Evolutionary conservation across 257 asterid genomes (phyloP), one percentile per base, ranked within the genome.

Genomic region (Nicotiana tomentosiformis): DNA sequence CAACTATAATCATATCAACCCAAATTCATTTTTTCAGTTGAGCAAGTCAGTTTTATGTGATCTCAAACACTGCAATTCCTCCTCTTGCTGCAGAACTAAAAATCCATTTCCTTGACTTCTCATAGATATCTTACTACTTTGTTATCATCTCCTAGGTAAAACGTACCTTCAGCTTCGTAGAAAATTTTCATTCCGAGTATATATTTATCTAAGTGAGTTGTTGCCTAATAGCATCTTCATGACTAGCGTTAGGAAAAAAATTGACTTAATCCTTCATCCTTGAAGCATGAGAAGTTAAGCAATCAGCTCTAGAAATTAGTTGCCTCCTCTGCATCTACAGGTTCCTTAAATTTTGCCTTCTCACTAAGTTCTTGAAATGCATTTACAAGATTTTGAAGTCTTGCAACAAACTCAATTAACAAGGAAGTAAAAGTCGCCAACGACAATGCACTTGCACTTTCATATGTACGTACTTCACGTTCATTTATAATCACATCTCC

Each of bases 321-420:
- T 2, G 9, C 78, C 80, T 81, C 88, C 60, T 87, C 91, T 10
- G 85, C 74, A 5, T 69, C 85, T 20, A 82, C 51, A 2, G 90
- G 93, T 80, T 92, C 97, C 78, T 78, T 87, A 84, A 96, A 96
- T 74, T 84, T 90, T 30, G 98, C 99, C 87, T 88, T 94, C 87
- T 88, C 93, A 30, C 98, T 86, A 43, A 96, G 93, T 32, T 87
- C 90, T 85, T 91, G 89, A 33, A 92, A 94, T 1, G 98, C 88
- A 64, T 90, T 43, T 17, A 94, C 94, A 5, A 96, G 89, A 87
- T 96, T 96, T 86, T 96, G 98, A 81, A 96, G 97, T 86, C 98
- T 89, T 3, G 99, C 99, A 1, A 96, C 98, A 33, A 96, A 93
- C 85, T 96, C 99, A 69, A 96, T 94, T 90, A 94, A 84, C 85